Base-by-base conservation (phyloP, 768 basidiomycete species). In the Crucibulum laeve region DNA sequence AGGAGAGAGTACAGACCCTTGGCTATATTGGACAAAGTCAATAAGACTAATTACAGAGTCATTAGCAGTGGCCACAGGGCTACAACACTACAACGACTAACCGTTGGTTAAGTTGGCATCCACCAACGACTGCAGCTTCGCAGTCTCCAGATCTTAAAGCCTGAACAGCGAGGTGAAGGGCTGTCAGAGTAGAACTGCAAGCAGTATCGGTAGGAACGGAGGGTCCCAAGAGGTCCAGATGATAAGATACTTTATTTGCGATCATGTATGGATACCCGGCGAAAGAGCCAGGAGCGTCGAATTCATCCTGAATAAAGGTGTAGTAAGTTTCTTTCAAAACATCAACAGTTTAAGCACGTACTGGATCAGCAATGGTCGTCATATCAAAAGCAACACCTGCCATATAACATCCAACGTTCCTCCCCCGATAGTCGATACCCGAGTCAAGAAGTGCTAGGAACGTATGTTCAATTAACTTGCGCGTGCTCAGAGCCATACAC, bases 171-270 rank as follows among this genome's bases (percentile, higher is more conserved):
- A 78, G 62, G 54, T 79, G 76, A 36, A 73, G 58, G 2, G 71
- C 72, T 4, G 62, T 67, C n/a, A 71, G 53, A 13, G 62, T 65
- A 15, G 74, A 76, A 25, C 71, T 76, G 48, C 77, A 78, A 1
- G 73, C 73, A 0, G 72, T 76, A 46, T 79, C 76, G 0, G 69
- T 50, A 4, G 74, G 70, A 25, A 77, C 46, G 3, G 77, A 79
- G 10, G 77, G 77, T 10, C 76, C 76, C 2, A 54, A 36, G 10
- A 68, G 47, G 45, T 70, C 65, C 6, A 72, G 53, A 43, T 68
- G 63, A 47, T 73, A 69, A 1, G 72, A 69, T 26, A 73, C 55
- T 25, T 59, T 54, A 53, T 72, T 73, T 15, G 72, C 67, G 4
- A 71, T 55, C 55, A 62, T 66, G 6, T 56, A 49, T 8, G 68